Base-by-base conservation (phyloP, 106 monocot genomes). In the Dioscorea dumetorum region DNA sequence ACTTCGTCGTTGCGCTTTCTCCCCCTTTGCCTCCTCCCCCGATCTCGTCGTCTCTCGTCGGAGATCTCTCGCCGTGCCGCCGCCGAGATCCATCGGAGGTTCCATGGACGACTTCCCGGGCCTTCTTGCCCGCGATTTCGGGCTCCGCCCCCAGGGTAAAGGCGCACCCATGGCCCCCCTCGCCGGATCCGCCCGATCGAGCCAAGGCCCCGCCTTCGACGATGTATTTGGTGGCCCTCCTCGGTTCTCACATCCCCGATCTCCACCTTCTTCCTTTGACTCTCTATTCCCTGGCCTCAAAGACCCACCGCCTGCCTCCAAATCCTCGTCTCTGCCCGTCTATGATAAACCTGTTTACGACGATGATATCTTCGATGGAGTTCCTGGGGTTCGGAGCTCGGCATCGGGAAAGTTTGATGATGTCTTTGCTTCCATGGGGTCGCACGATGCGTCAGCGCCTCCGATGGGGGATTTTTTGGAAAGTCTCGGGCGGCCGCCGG, bases 311-410 rank as follows among this genome's bases (percentile, higher is more conserved):
- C 3, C 62, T 23, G 20, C 56, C 17, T 15, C 48, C 5, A 41
- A 41, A 41, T 31, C 68, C 12, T 60, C 72, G 16, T 57, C 74
- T 7, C 13, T 62, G 33, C 89, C 85, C 22, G 82, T 85, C 24
- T 90, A 79, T 17, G 86, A 86, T 53, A 79, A 71, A 70, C 83
- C 83, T 8, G 83, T 85, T 5, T 85, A 90, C 67, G 84, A 80
- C 16, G 85, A 78, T 19, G 89, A 85, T 48, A 84, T 93, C 20
- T 89, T 93, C 54, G 79, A 62, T 17, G 85, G 92, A 54, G 68
- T 91, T 13, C 87, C 84, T 0, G 91, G 91, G 17, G 19, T 88
- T 52, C 84, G 68, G 72, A 83, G 72, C 60, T 69, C 80, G 24
- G 31, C 79, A 18, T 52, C 67, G n/a, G 70, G 33, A 17, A 64